These are phyloP conservation scores for Phytomonas francai DNA, from an alignment of 208 protist species.

Conservation along the genomic window DNA sequence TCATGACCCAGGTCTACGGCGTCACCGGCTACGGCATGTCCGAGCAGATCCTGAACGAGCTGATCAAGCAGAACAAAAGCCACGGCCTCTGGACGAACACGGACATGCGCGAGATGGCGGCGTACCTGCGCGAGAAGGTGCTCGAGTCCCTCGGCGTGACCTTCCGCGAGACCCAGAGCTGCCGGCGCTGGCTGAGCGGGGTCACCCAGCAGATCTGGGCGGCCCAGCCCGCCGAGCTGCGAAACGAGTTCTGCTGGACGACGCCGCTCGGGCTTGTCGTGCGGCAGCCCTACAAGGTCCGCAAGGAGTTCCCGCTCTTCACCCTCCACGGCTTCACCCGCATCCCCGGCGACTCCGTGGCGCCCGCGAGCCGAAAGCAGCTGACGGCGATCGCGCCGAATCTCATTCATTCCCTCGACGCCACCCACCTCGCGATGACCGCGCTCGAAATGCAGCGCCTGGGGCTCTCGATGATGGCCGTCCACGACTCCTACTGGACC, in stretches of 20 bases:
- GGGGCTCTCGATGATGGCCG: conserved; percentile 92
- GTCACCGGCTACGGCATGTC: conserved; percentile 96
- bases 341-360: conserved; percentile 57
- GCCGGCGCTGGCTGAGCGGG: conserved; percentile 77
- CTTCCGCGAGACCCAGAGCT: conserved; percentile 86
- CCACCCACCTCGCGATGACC: conserved; percentile 97
- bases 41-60: conserved; percentile 91
- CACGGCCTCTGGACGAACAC: conserved; percentile 86
- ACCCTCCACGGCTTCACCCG: conserved; percentile 67
- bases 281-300: conserved; percentile 93
- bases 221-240: conserved; percentile 72
- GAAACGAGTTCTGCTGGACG: conserved; percentile 89
- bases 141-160: conserved; percentile 84
- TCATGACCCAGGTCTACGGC: conserved; percentile 98
- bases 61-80: conserved; percentile 88
- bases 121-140: conserved; percentile 85
- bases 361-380: conserved; percentile 82
- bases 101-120: conserved; percentile 87
- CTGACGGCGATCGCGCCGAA: conserved; percentile 97
- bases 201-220: conserved; percentile 66
- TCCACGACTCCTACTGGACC: conserved; percentile 98
- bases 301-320: conserved; percentile 77
- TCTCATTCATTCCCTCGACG: conserved; percentile 98
- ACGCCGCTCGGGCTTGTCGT: conserved; percentile 96
- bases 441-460: conserved; percentile 87